Percentiles rank a stretch among this genome's conserved stretches.
Evolutionary conservation across 2,329 filamentous ascomycete species (phyloP).

Genomic region (Epichloe gansuensis): DNA sequence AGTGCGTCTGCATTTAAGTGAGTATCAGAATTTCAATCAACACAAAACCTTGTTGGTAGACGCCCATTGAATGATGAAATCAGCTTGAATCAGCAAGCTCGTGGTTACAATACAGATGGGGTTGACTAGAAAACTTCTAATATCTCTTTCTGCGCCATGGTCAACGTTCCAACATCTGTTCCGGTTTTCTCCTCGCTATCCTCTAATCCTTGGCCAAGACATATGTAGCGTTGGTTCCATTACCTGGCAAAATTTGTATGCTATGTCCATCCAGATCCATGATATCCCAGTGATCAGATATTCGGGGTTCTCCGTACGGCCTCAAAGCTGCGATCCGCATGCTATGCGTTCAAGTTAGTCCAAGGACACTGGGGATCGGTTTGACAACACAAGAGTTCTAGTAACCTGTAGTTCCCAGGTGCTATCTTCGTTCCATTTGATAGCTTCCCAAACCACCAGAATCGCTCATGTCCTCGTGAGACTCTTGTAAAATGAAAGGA

Average conservation of each 20-base stretch:
- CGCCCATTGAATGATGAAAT: neutral
- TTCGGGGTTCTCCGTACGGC: constrained; percentile 27
- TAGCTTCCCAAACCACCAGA: constrained; percentile 31
- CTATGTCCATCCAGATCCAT: constrained; percentile 17
- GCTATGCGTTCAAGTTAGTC: constrained; percentile 10
- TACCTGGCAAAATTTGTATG: constrained; percentile 23
- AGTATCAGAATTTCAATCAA: neutral
- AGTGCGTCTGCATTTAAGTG: neutral
- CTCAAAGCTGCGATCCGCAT: constrained; percentile 29
- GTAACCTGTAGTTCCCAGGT: constrained; percentile 28
- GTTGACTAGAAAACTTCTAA: neutral
- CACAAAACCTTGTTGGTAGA: neutral
- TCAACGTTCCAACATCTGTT: neutral
- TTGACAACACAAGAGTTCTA: neutral
- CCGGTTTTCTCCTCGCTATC: neutral
- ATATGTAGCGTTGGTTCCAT: constrained; percentile 15
- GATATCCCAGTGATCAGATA: constrained; percentile 30
- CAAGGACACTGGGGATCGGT: neutral
- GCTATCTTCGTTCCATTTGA: constrained; percentile 27
- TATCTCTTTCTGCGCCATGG: neutral
- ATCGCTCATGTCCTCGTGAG: constrained; percentile 20
- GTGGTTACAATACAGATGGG: neutral
- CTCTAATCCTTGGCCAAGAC: neutral
- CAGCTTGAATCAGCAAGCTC: neutral
- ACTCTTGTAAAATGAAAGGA: constrained; percentile 24